Conservation (phyloP, 1,284 basidiomycete genomes). For the Trametes sp. region DNA sequence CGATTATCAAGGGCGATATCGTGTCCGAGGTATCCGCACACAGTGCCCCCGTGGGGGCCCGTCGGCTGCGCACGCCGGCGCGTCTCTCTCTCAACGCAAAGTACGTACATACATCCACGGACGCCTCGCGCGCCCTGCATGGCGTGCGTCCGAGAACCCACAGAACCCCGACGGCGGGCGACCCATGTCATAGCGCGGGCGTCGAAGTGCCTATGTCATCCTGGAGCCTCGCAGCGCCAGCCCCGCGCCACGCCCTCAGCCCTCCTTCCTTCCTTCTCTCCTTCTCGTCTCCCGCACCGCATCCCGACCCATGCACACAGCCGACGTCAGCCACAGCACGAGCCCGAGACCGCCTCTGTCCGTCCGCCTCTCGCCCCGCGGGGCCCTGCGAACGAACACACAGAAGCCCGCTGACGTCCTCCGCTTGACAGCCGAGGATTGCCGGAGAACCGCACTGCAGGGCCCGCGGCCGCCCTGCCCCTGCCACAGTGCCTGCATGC, state of each 20-base stretch:
- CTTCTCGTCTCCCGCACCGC: too few species aligned
- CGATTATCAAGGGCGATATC: conserved; percentile 8
- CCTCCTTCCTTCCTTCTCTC: not conserved
- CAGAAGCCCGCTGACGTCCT: conserved; percentile 24
- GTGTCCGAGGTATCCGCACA: not conserved
- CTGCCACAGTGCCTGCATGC: too few species aligned
- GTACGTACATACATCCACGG: too few species aligned
- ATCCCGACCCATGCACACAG: too few species aligned
- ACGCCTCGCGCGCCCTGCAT: too few species aligned
- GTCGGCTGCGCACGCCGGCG: too few species aligned
- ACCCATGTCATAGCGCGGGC: too few species aligned
- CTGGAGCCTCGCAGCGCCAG: not conserved
- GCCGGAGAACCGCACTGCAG: conserved; percentile 21
- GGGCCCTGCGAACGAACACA: conserved; percentile 12
- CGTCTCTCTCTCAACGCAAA: too few species aligned
- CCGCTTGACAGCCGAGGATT: conserved; percentile 28
- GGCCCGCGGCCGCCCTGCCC: too few species aligned
- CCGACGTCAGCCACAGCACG: not conserved
- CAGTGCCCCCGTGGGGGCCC: not conserved
- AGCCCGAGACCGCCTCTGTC: not conserved
- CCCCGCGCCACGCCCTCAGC: not conserved
- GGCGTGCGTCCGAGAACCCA: too few species aligned
- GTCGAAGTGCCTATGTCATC: too few species aligned
- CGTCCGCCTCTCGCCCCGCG: conserved; percentile 2
- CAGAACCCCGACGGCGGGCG: too few species aligned